These are phyloP conservation scores for Aspergillus sp. DNA, from an alignment of 2,329 filamentous ascomycete genomes.

Conservation along the genomic window DNA sequence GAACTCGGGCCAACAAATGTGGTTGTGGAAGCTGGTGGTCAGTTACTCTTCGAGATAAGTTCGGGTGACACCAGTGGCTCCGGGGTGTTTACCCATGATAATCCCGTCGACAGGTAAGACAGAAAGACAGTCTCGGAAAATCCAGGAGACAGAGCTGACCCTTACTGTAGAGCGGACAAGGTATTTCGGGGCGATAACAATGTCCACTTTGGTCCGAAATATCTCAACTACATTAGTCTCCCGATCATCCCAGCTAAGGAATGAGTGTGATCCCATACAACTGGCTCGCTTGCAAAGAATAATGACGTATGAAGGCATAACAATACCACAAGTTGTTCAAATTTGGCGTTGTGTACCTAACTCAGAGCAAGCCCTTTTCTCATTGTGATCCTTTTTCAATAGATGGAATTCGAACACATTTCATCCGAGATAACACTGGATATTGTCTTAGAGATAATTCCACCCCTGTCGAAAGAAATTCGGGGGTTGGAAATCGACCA, in stretches of 20 bases:
- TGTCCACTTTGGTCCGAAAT: background rate
- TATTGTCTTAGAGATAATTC: too few species aligned
- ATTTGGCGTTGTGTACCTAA: too few species aligned
- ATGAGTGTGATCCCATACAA: too few species aligned
- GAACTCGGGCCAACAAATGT: constrained; percentile 28
- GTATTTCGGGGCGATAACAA: background rate
- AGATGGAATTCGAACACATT: too few species aligned
- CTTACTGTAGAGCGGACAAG: background rate
- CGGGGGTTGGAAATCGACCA: too few species aligned
- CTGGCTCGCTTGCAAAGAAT: too few species aligned
- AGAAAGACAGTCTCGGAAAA: background rate
- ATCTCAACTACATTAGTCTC: background rate
- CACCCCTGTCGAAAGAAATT: too few species aligned
- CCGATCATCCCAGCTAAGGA: background rate
- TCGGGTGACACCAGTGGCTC: constrained; percentile 1
- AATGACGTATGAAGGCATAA: too few species aligned
- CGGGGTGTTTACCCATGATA: constrained; percentile 2
- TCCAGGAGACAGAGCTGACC: background rate
- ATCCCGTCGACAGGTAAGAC: constrained; percentile 3
- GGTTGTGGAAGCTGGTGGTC: constrained; percentile 14
- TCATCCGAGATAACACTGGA: too few species aligned
- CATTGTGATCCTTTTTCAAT: too few species aligned
- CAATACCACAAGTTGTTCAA: too few species aligned
- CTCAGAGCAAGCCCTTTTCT: too few species aligned
- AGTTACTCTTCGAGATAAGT: constrained; percentile 5